A percentile compares a stretch with the other conserved stretches of the same genome.
These are phyloP conservation scores for Nicotiana undulata DNA, from an alignment of 257 asterid species.

Conservation along the genomic window DNA sequence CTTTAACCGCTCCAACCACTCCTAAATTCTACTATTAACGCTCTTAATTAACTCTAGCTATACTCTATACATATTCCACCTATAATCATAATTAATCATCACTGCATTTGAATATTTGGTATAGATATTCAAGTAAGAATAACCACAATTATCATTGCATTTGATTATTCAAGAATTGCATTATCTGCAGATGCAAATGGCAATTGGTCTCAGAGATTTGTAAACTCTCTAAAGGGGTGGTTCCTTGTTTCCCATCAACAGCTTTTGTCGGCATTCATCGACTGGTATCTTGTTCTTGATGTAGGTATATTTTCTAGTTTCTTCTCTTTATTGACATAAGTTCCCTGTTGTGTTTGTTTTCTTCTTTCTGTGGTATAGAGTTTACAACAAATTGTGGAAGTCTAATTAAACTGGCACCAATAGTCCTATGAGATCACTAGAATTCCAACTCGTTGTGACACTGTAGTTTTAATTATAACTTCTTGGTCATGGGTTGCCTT, in stretches of 20 bases:
- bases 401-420: too few relatives aligned
- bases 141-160: background rate
- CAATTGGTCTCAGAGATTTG: slow-evolving; percentile 47
- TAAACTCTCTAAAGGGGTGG: slow-evolving; percentile 28
- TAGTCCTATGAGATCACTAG: slow-evolving; percentile 1
- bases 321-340: background rate
- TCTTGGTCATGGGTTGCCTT: too few relatives aligned
- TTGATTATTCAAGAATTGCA: background rate
- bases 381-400: too few relatives aligned
- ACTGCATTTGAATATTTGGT: background rate
- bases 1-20: slow-evolving; percentile 52
- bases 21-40: background rate
- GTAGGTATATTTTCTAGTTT: slow-evolving; percentile 21
- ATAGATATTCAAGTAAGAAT: background rate
- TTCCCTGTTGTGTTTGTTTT: too few relatives aligned
- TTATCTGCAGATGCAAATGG: slow-evolving; percentile 22
- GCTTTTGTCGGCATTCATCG: slow-evolving; percentile 33
- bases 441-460: background rate
- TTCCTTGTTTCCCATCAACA: slow-evolving; percentile 27
- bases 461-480: background rate
- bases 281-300: slow-evolving; percentile 66
- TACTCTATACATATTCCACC: background rate
- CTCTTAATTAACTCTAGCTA: background rate
- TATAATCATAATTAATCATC: background rate
- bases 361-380: background rate